Percentiles rank a stretch among this genome's conserved stretches.
phyloP scores from a whole-genome alignment of 176 grass and related monocot genomes.

The Secale cereale region DNA sequence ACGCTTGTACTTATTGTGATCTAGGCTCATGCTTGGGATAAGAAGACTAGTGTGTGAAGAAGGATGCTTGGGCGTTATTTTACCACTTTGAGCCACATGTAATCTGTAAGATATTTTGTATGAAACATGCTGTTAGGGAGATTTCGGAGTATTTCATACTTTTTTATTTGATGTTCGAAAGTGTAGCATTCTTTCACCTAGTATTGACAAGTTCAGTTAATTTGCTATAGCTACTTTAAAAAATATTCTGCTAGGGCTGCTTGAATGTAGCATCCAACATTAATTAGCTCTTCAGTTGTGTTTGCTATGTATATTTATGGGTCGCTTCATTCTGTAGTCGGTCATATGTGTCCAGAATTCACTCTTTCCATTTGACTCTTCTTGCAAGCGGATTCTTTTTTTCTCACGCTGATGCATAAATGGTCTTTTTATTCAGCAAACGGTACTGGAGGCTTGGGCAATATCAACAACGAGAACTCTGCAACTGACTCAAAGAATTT shows the following conservation, averaged over 20 bases:
- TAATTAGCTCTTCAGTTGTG: background rate
- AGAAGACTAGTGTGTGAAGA: background rate
- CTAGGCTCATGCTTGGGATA: background rate
- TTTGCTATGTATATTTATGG: conserved; percentile 11
- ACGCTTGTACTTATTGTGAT: background rate
- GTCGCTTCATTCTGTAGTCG: background rate
- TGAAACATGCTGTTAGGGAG: background rate
- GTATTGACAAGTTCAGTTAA: background rate
- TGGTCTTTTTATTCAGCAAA: conserved; percentile 35
- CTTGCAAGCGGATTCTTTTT: background rate
- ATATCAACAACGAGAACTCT: conserved; percentile 45
- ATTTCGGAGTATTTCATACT: background rate
- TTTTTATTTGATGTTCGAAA: background rate
- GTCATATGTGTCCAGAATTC: background rate
- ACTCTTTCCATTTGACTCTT: background rate
- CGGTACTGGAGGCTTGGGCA: conserved; percentile 44
- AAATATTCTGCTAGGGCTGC: background rate
- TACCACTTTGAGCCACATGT: background rate
- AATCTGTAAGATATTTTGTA: conserved; percentile 16
- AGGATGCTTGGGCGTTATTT: background rate
- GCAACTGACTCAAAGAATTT: conserved; percentile 57
- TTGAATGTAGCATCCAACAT: background rate
- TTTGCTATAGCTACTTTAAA: background rate
- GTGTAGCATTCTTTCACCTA: background rate
- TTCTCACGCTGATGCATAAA: background rate